Evolutionary conservation across 176 grass and related monocot genomes (phyloP), one percentile per base, ranked within the genome.

Genomic region (Triticum turgidum): DNA sequence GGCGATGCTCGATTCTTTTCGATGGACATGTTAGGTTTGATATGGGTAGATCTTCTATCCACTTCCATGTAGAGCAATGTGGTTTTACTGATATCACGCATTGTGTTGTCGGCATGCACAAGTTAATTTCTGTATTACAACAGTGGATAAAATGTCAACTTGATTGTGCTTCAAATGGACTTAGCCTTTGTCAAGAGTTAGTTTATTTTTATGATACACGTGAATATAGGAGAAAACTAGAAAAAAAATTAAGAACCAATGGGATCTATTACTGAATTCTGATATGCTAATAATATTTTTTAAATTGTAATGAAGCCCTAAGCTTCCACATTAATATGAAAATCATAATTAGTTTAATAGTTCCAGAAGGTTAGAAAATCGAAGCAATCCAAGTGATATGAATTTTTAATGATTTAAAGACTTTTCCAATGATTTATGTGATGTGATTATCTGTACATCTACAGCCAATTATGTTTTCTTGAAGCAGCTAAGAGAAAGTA

Each of bases 21-120:
- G 35, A 61, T 90, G 49, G 44, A 87, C 6, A 18, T 80, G 79
- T 80, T 92, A 92, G 83, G 86, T 88, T 78, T 80, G 90, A 86
- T 86, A 88, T 66, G 72, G 82, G 18, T 44, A 79, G 65, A 73
- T 84, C 81, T 63, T 83, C 75, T 80, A 17, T 52, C 66, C 75
- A 15, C 42, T 83, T 78, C 7, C 84, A 82, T 32, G 13, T 56
- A 47, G 42, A 65, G 33, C 8, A 89, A 38, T 75, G 66, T 11
- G 63, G 25, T 49, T 75, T 86, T 79, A 83, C 65, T 79, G 22
- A 62, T 58, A 34, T 42, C 24, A 21, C 11, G 54, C 45, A 76
- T 59, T 58, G 22, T 9, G 42, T 6, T 64, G 34, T 79, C 24
- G 41, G 39, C 25, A 64, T 70, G 8, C 78, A 39, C 78, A 70